Base-by-base conservation (phyloP, 2,329 filamentous ascomycete genomes). In the Stagonosporopsis vannaccii region DNA sequence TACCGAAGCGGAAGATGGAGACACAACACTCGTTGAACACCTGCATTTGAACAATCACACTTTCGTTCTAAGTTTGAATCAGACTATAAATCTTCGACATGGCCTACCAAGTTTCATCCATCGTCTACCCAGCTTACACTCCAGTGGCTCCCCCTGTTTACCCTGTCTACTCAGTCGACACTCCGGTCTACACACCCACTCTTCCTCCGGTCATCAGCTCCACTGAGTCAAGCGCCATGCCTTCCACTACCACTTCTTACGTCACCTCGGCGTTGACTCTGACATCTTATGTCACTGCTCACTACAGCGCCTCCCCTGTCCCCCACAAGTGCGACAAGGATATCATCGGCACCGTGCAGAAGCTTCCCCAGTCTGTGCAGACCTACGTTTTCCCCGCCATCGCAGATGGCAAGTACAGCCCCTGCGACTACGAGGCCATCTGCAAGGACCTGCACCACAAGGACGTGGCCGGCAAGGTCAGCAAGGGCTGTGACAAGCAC, bases 361-460 rank as follows among this genome's bases (percentile, higher is more conserved):
- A 48, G 46, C 45, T 51, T 35, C 51, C 43, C 30, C 42, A 56
- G 40, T 49, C 36, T 43, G 51, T 59, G 36, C 53, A 56, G 25
- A 51, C 46, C 37, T 44, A 55, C 20, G 48, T 52, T 36, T 66
- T 68, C 43, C 32, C 53, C 19, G 49, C 42, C 49, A 56, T 51
- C 36, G 50, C 42, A 44, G 55, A 56, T 44, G 47, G 48, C 51
- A 55, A 56, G 41, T 26, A 36, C 51, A 47, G 42, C 33, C 42
- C 35, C 20, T 47, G 50, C 30, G 48, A 56, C 47, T 41, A 51
- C 13, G 40, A 41, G 20, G 50, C 42, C 33, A 49, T 49, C n/a
- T 40, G 50, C 44, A 28, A 13, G 8, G 41, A 46, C n/a, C 41
- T 56, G 12, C n/a, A 56, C 13, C n/a, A 17, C 46, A 41, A 50